These are phyloP conservation scores for Chalciporus sphaerocephalus DNA, from an alignment of 768 basidiomycete species.

Conservation along the genomic window DNA sequence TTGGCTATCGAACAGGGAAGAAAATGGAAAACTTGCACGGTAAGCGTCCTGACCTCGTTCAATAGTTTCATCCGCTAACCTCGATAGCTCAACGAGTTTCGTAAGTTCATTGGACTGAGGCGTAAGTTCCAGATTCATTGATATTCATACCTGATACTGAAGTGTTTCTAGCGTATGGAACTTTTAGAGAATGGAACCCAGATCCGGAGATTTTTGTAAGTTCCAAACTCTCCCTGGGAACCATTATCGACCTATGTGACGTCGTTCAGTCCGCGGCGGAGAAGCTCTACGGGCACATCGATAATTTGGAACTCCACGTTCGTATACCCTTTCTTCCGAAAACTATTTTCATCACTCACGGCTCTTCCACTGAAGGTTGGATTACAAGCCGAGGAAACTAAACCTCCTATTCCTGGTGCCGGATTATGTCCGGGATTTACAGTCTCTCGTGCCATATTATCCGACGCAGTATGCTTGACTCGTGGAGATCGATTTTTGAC, in stretches of 20 bases:
- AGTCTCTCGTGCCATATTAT: slow-evolving; percentile 78
- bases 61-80: neutral
- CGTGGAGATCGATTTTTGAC: slow-evolving; percentile 81
- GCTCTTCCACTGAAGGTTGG: slow-evolving; percentile 42
- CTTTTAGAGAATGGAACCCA: slow-evolving; percentile 72
- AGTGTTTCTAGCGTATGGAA: slow-evolving; percentile 45
- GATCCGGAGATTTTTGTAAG: slow-evolving; percentile 52
- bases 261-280: slow-evolving; percentile 52
- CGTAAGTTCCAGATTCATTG: slow-evolving; percentile 37
- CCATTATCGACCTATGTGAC: slow-evolving; percentile 1
- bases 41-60: slow-evolving; percentile 28
- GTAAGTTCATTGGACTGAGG: slow-evolving; percentile 66
- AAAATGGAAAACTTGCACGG: slow-evolving; percentile 70
- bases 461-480: slow-evolving; percentile 70
- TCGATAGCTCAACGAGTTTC: slow-evolving; percentile 62
- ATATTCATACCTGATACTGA: slow-evolving; percentile 7
- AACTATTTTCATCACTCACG: neutral
- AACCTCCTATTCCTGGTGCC: slow-evolving; percentile 58
- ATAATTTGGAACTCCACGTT: slow-evolving; percentile 77
- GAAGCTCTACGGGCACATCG: slow-evolving; percentile 63
- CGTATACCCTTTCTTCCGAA: slow-evolving; percentile 16
- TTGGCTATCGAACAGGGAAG: slow-evolving; percentile 65
- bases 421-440: slow-evolving; percentile 82
- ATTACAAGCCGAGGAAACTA: slow-evolving; percentile 69
- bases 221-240: neutral